Base-by-base conservation (phyloP, 2,329 filamentous ascomycete genomes). In the Fusarium verrucosum region DNA sequence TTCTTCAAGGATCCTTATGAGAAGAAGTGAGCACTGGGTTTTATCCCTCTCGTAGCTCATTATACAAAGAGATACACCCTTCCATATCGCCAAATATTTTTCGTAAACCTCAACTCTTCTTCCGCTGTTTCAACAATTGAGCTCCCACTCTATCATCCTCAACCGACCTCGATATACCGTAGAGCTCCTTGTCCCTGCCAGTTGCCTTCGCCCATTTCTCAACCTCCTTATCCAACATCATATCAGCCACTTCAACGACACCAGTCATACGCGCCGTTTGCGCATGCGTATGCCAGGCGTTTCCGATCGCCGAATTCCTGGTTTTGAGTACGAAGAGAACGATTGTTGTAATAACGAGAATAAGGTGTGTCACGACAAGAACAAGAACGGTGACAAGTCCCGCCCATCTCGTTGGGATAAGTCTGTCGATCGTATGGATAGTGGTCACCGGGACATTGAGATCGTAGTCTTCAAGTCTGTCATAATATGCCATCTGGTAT, bases 11-110 rank as follows among this genome's bases (percentile, higher is more conserved):
- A 72, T 19, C 70, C 70, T 4, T 51, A 74, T 75, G 38, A 86
- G 91, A 94, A 70, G 90, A 94, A 74, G 81, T 94, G 50, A 93
- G 6, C n/a, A n/a, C n/a, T n/a, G n/a, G n/a, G n/a, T n/a, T n/a
- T n/a, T n/a, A n/a, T n/a, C n/a, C n/a, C n/a, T n/a, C n/a, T n/a
- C n/a, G n/a, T n/a, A n/a, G n/a, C 23, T 25, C 23, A 25, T 25
- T 25, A 28, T 28, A 28, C 4, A 4, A 7, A 19, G 16, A 43
- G 17, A 30, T 11, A 11, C 3, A 13, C 10, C 8, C 2, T 30
- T 43, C 0, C 19, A 10, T 9, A 10, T 14, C 20, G 17, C 10
- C 17, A 28, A 11, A 4, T 8, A n/a, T 25, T 17, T n/a, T 16
- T 10, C 8, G 14, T 10, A 6, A 7, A 7, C 8, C 17, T 37